Conservation (phyloP, 129 eudicot species). For the Escallonia rubra region DNA sequence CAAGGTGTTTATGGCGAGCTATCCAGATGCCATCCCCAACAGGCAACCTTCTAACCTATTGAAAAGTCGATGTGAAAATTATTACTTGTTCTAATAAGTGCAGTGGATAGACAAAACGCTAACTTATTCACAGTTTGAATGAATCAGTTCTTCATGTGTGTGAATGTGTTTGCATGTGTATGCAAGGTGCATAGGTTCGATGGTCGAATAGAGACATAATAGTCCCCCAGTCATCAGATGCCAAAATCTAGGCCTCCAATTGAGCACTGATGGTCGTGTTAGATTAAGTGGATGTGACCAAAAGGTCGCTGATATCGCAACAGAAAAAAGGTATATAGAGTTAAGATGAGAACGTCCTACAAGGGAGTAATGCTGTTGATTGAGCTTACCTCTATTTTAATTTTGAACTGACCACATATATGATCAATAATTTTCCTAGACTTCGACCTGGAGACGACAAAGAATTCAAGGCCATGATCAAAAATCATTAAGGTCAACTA, state of each 20-base stretch:
- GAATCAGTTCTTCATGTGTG: background rate
- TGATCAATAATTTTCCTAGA: slow-evolving; percentile 54
- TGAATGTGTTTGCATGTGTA: background rate
- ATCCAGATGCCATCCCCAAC: slow-evolving; percentile 97
- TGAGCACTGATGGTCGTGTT: too few relatives aligned
- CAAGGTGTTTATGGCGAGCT: slow-evolving; percentile 70
- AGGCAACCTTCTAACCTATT: slow-evolving; percentile 72
- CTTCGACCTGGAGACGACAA: slow-evolving; percentile 55
- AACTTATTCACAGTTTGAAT: background rate
- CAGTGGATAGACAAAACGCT: background rate
- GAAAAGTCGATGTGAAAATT: background rate
- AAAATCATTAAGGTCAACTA: slow-evolving; percentile 3
- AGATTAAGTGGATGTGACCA: background rate
- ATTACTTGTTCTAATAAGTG: background rate
- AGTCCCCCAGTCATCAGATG: background rate
- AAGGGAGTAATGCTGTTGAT: background rate
- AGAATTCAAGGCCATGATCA: background rate
- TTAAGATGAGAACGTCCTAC: background rate
- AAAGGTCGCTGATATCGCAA: background rate
- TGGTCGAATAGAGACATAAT: background rate
- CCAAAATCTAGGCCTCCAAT: background rate
- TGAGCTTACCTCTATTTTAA: slow-evolving; percentile 64
- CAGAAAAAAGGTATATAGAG: background rate
- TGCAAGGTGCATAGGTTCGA: background rate
- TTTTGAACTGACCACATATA: slow-evolving; percentile 43